Percentiles rank a stretch among this genome's conserved stretches.
These are phyloP conservation scores for Lipomyces yamadae DNA, from an alignment of 805 yeast species.

Conservation along the genomic window DNA sequence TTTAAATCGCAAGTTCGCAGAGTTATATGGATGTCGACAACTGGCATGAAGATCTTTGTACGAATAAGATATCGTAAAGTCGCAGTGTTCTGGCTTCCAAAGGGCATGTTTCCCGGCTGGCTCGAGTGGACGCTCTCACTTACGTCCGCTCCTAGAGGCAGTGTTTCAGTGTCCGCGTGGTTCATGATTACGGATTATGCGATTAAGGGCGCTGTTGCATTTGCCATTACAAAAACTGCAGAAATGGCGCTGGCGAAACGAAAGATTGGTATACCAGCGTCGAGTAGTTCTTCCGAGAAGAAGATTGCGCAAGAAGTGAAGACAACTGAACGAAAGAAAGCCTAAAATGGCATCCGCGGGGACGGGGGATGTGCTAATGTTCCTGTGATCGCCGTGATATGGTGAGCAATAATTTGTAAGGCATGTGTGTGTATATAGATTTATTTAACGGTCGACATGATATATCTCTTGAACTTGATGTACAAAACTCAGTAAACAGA, in stretches of 20 bases:
- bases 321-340: constrained; percentile 5
- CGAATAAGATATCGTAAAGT: constrained; percentile 59
- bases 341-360: not conserved
- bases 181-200: constrained; percentile 38
- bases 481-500: not conserved
- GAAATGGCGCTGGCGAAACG: not conserved
- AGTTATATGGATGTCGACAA: constrained; percentile 48
- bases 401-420: not conserved
- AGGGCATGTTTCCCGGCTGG: constrained; percentile 58
- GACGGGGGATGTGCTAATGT: not conserved
- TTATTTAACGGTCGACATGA: not conserved
- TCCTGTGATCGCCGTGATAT: not conserved
- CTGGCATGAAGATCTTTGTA: constrained; percentile 50
- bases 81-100: constrained; percentile 64
- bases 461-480: not conserved
- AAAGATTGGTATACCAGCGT: not conserved
- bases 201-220: constrained; percentile 21
- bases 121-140: constrained; percentile 64
- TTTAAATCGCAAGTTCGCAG: constrained; percentile 47
- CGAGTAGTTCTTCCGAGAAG: not conserved
- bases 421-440: not conserved
- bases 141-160: constrained; percentile 58
- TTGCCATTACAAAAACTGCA: constrained; percentile 3
- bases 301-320: not conserved
- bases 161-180: constrained; percentile 41